Conservation (phyloP, 768 basidiomycete genomes). For the Suillus bovinus region DNA sequence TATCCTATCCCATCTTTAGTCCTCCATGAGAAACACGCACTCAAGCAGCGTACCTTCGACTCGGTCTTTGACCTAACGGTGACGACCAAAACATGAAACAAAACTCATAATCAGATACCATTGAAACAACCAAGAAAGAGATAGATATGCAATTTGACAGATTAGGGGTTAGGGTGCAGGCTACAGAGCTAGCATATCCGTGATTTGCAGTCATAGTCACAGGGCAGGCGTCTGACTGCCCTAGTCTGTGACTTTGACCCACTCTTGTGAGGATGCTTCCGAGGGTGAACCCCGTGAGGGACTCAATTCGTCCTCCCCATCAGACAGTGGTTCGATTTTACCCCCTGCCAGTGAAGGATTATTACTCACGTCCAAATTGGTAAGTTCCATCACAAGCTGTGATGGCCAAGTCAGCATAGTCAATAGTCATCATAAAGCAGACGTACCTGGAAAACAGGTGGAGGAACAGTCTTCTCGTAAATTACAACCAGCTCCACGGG, state of each 20-base stretch:
- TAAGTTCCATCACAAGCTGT: slow-evolving; percentile 79
- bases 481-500: slow-evolving; percentile 94
- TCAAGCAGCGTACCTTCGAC: slow-evolving; percentile 69
- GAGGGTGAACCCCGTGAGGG: slow-evolving; percentile 73
- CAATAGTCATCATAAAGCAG: neutral
- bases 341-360: slow-evolving; percentile 40
- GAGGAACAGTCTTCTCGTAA: slow-evolving; percentile 88
- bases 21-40: slow-evolving; percentile 10
- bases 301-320: slow-evolving; percentile 57
- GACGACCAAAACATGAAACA: slow-evolving; percentile 27
- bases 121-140: slow-evolving; percentile 20
- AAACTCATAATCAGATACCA: slow-evolving; percentile 59
- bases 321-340: slow-evolving; percentile 31
- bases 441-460: slow-evolving; percentile 74
- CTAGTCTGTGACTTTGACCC: slow-evolving; percentile 84
- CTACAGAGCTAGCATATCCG: slow-evolving; percentile 26
- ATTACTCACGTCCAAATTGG: slow-evolving; percentile 85
- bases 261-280: slow-evolving; percentile 87
- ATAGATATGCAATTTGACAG: slow-evolving; percentile 19
- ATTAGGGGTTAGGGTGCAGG: slow-evolving; percentile 20
- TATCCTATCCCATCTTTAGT: slow-evolving; percentile 54
- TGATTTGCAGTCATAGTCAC: slow-evolving; percentile 37
- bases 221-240: slow-evolving; percentile 53
- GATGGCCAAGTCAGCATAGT: slow-evolving; percentile 9
- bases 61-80: slow-evolving; percentile 56